Evolutionary conservation across 108 stramenopile species (phyloP), one percentile per base, ranked within the genome.

Genomic region (Mayamaea pseudoterrestris): DNA sequence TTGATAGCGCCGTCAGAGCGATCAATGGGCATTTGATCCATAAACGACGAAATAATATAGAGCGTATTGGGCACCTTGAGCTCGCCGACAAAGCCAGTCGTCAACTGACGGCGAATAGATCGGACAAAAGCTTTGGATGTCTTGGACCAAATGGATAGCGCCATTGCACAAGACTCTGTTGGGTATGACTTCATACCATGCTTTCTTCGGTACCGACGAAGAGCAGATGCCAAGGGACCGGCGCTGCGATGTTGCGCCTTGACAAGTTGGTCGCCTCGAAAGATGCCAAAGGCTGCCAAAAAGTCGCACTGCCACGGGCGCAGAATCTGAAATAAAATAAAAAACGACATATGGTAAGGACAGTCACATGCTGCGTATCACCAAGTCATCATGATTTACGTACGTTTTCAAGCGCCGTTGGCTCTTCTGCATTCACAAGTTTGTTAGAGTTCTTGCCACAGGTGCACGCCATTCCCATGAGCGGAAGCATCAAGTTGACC

Each of bases 271-370:
- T 76, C 69, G 5, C 65, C 69, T 4, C 50, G 44, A 24, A 28
- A 20, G 28, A 86, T 68, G 8, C 62, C 68, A 51, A 78, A 54
- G 17, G 57, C 47, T 3, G 44, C 35, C 1, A 86, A 44, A 47
- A 78, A 86, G 26, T 58, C 60, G 6, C 72, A 68, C 49, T 86
- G 83, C 83, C 83, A 86, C 5, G 65, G 64, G 23, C 83, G 71
- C 22, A 86, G 34, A 20, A 86, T 69, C n/a, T n/a, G n/a, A n/a
- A n/a, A n/a, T n/a, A n/a, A n/a, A n/a, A n/a, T n/a, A n/a, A n/a
- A n/a, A n/a, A n/a, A n/a, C n/a, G n/a, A n/a, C n/a, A n/a, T n/a
- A n/a, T n/a, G n/a, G n/a, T n/a, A n/a, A n/a, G n/a, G n/a, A n/a
- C n/a, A n/a, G n/a, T n/a, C n/a, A n/a, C n/a, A n/a, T n/a, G n/a